phyloP scores from a whole-genome alignment of 352 stramenopile species.

The Phytopythium delawarense region DNA sequence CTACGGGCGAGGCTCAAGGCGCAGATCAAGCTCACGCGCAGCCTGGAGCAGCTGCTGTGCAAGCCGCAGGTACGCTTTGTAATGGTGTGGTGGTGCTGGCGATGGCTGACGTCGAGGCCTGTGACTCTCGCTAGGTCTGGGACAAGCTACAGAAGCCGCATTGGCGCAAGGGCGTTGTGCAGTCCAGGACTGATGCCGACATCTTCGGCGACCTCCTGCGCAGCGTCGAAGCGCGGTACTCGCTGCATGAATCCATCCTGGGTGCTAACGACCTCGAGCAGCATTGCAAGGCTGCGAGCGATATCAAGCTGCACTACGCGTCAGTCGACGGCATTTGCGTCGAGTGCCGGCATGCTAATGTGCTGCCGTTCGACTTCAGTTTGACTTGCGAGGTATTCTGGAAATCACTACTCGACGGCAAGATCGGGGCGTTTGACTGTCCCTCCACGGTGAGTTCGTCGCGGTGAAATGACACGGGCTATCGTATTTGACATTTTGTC shows the following conservation, averaged over 20 bases:
- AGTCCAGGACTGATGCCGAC: not conserved
- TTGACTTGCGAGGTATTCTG: not conserved
- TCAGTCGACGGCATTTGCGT: not conserved
- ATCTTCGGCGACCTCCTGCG: not conserved
- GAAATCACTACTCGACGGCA: not conserved
- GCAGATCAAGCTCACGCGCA: conserved; percentile 27
- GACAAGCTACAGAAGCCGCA: conserved; percentile 2
- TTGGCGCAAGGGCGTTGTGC: not conserved
- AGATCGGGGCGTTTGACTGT: not conserved
- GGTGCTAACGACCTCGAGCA: not conserved
- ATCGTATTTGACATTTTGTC: too few relatives aligned
- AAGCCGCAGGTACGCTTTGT: conserved; percentile 13
- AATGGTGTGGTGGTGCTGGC: not conserved
- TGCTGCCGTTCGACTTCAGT: conserved; percentile 6
- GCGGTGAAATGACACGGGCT: too few relatives aligned
- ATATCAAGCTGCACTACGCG: not conserved
- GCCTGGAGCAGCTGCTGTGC: conserved; percentile 23
- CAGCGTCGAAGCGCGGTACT: not conserved
- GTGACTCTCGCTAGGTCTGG: not conserved
- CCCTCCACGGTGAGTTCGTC: not conserved
- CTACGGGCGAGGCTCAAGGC: conserved; percentile 24
- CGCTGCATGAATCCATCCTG: not conserved
- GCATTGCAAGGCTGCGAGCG: not conserved
- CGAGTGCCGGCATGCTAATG: not conserved
- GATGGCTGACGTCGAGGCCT: not conserved